A percentile compares a stretch with the other conserved stretches of the same genome.
Conservation (phyloP, 441 rosid species). For the Croton setiger region DNA sequence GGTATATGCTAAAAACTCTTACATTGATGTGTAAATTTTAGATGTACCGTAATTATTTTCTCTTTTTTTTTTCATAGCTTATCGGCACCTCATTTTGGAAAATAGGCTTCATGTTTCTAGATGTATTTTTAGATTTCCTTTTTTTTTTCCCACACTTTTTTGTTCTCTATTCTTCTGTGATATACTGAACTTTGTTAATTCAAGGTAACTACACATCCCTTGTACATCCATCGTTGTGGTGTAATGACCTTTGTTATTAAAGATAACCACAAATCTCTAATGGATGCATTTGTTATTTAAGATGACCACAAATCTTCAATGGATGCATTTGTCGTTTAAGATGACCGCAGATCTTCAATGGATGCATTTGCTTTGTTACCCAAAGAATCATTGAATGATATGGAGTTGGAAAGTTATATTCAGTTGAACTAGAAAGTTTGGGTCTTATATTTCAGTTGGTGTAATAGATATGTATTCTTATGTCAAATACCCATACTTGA, state of each 20-base stretch:
- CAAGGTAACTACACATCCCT: background rate
- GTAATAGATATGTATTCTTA: background rate
- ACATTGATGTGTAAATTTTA: background rate
- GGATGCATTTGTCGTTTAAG: too few relatives aligned
- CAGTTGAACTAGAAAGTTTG: background rate
- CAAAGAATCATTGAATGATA: background rate
- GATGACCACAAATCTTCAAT: too few relatives aligned
- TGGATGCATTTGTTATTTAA: too few relatives aligned
- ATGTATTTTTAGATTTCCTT: too few relatives aligned
- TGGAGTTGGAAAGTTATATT: background rate
- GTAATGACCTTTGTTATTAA: too few relatives aligned
- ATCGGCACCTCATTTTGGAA: background rate
- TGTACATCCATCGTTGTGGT: background rate
- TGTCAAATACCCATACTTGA: background rate
- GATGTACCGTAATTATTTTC: background rate
- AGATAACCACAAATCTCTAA: too few relatives aligned
- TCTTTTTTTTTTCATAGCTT: background rate
- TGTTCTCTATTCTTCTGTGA: background rate
- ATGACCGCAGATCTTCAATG: too few relatives aligned
- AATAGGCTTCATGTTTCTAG: too few relatives aligned
- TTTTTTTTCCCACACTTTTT: too few relatives aligned
- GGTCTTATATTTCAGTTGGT: background rate
- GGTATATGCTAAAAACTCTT: background rate
- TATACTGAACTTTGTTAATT: background rate
- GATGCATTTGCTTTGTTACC: background rate